Percentiles rank a stretch among this genome's conserved stretches.
These are phyloP conservation scores for Clathrospora elynae DNA, from an alignment of 2,329 filamentous ascomycete genomes.

Conservation along the genomic window DNA sequence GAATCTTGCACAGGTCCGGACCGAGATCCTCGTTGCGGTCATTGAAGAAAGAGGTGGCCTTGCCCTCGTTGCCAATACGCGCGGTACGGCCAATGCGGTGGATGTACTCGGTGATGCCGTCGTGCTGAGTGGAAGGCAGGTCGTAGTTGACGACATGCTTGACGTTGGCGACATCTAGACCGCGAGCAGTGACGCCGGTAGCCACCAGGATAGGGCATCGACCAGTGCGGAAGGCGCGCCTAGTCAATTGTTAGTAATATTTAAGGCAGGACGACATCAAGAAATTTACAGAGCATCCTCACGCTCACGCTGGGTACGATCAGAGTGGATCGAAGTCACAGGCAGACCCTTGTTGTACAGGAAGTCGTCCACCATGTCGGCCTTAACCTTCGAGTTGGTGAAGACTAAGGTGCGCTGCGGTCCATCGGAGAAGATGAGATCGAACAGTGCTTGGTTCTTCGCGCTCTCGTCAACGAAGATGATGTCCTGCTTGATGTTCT, in stretches of 20 bases:
- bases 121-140: slow-evolving; percentile 72
- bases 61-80: slow-evolving; percentile 84
- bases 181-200: slow-evolving; percentile 84
- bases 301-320: slow-evolving; percentile 86
- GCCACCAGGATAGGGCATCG: slow-evolving; percentile 79
- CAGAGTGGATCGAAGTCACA: slow-evolving; percentile 84
- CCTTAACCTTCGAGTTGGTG: slow-evolving; percentile 77
- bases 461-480: slow-evolving; percentile 66
- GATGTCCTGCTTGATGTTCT: slow-evolving; percentile 80
- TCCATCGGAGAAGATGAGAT: slow-evolving; percentile 71
- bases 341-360: slow-evolving; percentile 81
- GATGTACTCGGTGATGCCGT: slow-evolving; percentile 91
- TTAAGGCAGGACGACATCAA: neutral
- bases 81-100: slow-evolving; percentile 96
- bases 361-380: slow-evolving; percentile 86
- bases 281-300: slow-evolving; percentile 78
- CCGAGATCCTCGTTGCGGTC: slow-evolving; percentile 75
- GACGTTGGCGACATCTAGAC: slow-evolving; percentile 85
- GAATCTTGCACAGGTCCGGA: slow-evolving; percentile 74
- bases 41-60: slow-evolving; percentile 88
- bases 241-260: slow-evolving; percentile 32
- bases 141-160: slow-evolving; percentile 95
- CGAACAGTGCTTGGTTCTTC: slow-evolving; percentile 74
- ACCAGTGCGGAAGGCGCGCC: slow-evolving; percentile 77
- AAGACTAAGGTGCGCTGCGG: slow-evolving; percentile 87